phyloP scores from a whole-genome alignment of 2,329 filamentous ascomycete genomes.

The Cladosporium sphaerospermum region DNA sequence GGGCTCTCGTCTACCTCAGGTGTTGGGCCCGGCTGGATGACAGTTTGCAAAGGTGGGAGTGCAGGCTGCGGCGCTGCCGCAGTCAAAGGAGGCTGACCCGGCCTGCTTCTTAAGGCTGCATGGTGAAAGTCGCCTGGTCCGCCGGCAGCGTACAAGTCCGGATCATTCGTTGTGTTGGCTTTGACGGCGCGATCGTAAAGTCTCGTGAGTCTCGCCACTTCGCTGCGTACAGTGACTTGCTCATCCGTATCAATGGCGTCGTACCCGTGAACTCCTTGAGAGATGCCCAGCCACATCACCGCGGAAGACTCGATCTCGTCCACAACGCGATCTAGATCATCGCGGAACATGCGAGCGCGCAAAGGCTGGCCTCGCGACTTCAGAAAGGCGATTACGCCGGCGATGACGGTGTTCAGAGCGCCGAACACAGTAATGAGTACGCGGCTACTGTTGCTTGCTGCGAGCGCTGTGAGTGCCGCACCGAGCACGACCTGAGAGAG shows the following conservation, averaged over 20 bases:
- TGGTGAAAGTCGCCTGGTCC: constrained; percentile 21
- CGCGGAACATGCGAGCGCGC: constrained; percentile 36
- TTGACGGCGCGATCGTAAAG: constrained; percentile 35
- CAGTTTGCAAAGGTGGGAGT: background rate
- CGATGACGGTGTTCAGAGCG: constrained; percentile 37
- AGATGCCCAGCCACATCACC: constrained; percentile 40
- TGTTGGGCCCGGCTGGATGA: background rate
- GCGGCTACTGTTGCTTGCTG: constrained; percentile 30
- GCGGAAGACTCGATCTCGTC: constrained; percentile 39
- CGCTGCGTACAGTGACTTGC: constrained; percentile 36
- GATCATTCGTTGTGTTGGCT: constrained; percentile 35
- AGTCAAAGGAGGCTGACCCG: constrained; percentile 14
- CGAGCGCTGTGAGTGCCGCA: constrained; percentile 35
- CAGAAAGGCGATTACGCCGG: constrained; percentile 36
- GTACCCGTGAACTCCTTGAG: constrained; percentile 38
- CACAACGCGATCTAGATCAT: constrained; percentile 36
- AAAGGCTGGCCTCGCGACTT: constrained; percentile 37
- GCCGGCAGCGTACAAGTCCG: constrained; percentile 34
- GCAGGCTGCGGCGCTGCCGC: constrained; percentile 8
- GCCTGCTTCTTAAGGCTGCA: constrained; percentile 19
- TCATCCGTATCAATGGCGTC: constrained; percentile 42
- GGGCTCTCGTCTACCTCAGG: constrained; percentile 24
- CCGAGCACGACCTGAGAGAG: constrained; percentile 36
- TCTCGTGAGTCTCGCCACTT: constrained; percentile 30
- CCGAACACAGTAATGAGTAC: constrained; percentile 37